Evolutionary conservation across 2,329 filamentous ascomycete species (phyloP).

Genomic region (Aspergillus oerlinghausenensis): DNA sequence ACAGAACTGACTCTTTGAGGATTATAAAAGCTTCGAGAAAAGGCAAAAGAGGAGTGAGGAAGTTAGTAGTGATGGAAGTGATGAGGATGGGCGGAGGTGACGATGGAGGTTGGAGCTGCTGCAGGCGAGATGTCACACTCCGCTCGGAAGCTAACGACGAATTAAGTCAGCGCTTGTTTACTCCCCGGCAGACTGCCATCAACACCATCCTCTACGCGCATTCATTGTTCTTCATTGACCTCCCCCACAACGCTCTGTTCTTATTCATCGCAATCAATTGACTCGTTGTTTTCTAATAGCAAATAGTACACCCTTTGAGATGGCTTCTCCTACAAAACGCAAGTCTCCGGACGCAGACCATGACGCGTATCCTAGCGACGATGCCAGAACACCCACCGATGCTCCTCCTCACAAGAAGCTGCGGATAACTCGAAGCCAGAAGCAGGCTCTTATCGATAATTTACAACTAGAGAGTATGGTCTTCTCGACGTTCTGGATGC

Average conservation of each 20-base stretch:
- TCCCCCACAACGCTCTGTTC: background rate
- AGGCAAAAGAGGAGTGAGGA: constrained; percentile 8
- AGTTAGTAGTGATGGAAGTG: constrained; percentile 5
- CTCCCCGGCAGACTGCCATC: constrained; percentile 6
- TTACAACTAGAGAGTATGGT: constrained; percentile 77
- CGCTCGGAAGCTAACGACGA: constrained; percentile 14
- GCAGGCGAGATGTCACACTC: constrained; percentile 16
- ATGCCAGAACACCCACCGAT: constrained; percentile 40
- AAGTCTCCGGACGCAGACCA: constrained; percentile 33
- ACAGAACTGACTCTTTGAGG: background rate
- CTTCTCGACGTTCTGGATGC: background rate
- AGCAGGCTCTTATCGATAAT: constrained; percentile 84
- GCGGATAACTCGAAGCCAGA: constrained; percentile 65
- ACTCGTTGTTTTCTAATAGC: background rate
- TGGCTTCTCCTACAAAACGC: constrained; percentile 38
- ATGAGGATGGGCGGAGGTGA: constrained; percentile 23
- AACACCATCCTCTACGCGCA: constrained; percentile 13
- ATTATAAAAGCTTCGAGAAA: background rate
- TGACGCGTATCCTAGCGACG: constrained; percentile 44
- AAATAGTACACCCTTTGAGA: constrained; percentile 14
- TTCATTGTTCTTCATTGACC: constrained; percentile 4
- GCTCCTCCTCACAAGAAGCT: constrained; percentile 62
- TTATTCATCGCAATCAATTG: background rate
- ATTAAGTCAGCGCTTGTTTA: constrained; percentile 41
- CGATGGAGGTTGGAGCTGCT: constrained; percentile 20